Evolutionary conservation across 208 protist species (phyloP), one percentile per base, ranked within the genome.

Genomic region (Wallacemonas rigidus): DNA sequence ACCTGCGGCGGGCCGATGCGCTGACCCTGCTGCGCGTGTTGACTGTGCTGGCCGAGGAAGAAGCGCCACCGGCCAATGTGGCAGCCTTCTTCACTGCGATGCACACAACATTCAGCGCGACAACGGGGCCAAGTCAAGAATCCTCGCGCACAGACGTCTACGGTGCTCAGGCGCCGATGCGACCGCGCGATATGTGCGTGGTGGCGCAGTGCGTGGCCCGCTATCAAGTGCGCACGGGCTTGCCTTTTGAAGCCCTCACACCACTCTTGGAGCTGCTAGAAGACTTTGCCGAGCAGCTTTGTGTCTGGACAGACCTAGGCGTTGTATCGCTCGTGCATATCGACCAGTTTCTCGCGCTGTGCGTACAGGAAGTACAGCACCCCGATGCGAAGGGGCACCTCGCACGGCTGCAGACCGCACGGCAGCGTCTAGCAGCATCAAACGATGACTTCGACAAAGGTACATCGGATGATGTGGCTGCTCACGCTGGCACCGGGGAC

Each of bases 181-280:
- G 84, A 43, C 84, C 89, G 3, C 55, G 40, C 7, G 85, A 94
- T n/a, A 92, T 94, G 86, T 89, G 77, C 63, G 40, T 57, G 11
- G 71, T 90, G 17, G 81, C 82, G 36, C 56, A 69, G 9, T 64
- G 71, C 56, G 43, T 92, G 40, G 44, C 80, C 11, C 36, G 61
- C 12, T 62, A 91, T 35, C 89, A 92, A 67, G 51, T 63, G 35
- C 74, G 74, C n/a, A 67, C 74, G 6, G 85, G 89, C 1, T 74
- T 92, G 36, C 77, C 82, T 36, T 77, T 92, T 17, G 85, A 88
- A 67, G 68, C 70, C 36, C 61, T 92, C n/a, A 69, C 77, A 14
- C 86, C 84, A 7, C 80, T 94, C 39, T 67, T 69, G 39, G 72
- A 62, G 36, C 67, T 94, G 44, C 81, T 88, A 63, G 84, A 91